Conservation (phyloP, 768 basidiomycete genomes). For the Termitomyces sp. region DNA sequence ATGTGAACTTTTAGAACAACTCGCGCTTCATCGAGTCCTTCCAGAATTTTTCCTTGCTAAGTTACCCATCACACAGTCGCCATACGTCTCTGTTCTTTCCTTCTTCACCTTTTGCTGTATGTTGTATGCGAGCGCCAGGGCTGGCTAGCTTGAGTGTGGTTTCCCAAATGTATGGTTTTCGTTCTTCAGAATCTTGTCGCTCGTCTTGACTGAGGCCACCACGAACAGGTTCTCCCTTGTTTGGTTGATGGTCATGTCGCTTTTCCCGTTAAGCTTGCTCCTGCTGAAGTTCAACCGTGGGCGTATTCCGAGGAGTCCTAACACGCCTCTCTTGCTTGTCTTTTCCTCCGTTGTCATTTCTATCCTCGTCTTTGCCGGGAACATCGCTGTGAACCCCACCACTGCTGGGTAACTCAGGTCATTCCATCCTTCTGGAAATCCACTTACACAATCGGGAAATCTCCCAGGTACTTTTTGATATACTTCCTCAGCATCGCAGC, state of each 20-base stretch:
- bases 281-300: slow-evolving; percentile 64
- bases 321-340: slow-evolving; percentile 37
- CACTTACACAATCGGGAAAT: not conserved
- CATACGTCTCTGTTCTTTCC: slow-evolving; percentile 46
- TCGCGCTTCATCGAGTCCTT: slow-evolving; percentile 55
- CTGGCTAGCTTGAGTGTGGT: slow-evolving; percentile 47
- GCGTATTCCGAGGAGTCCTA: slow-evolving; percentile 41
- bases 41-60: slow-evolving; percentile 45
- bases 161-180: slow-evolving; percentile 48
- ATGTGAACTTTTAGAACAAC: slow-evolving; percentile 53
- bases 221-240: slow-evolving; percentile 54
- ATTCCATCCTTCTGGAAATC: slow-evolving; percentile 5
- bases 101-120: slow-evolving; percentile 47
- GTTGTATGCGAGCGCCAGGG: slow-evolving; percentile 61
- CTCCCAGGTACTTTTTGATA: slow-evolving; percentile 52
- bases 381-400: slow-evolving; percentile 52
- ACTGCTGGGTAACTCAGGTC: slow-evolving; percentile 56
- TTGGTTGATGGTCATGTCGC: slow-evolving; percentile 60
- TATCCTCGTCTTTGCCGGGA: slow-evolving; percentile 49
- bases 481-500: slow-evolving; percentile 49
- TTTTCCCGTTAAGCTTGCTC: slow-evolving; percentile 59
- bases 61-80: slow-evolving; percentile 47
- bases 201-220: not conserved
- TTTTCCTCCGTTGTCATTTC: slow-evolving; percentile 39
- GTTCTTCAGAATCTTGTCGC: not conserved